Base-by-base conservation (phyloP, 306 rosid species). In the Prunus fruticosa region DNA sequence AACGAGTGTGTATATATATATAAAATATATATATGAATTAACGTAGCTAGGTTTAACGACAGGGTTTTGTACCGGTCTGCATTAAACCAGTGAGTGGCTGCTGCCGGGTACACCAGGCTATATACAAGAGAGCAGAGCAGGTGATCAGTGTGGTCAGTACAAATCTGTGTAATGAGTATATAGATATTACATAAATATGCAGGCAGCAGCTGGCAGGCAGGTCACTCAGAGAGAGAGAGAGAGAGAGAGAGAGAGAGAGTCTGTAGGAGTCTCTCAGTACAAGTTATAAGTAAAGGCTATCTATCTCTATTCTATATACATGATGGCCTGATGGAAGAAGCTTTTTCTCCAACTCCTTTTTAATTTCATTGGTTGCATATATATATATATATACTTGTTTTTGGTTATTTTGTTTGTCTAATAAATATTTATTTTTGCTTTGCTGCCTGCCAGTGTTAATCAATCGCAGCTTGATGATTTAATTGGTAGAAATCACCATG, bases 181-280 rank as follows among this genome's bases (percentile, higher is more conserved):
- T 38, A 38, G 19, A 8, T 54, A 54, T 6, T 50, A 49, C 46
- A 69, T 10, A 86, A 70, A 82, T 82, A 78, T 57, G 82, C 72
- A 83, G 86, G 85, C 75, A 84, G 85, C 57, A 49, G 70, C 62
- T 32, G 72, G 6, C 79, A 79, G 74, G 85, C 22, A 78, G 80
- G 84, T 43, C 64, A 84, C 77, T 81, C 12, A 2, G 13, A 46
- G 41, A 34, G 41, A 34, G 41, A 34, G 38, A 32, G 89, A 73
- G 62, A 73, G 79, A 46, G 14, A 46, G 41, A 34, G 41, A 34
- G 41, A 34, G 41, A 34, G 89, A 74, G 63, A 73, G 79, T 58
- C 68, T 76, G 73, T 56, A 72, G 63, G 73, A 38, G 27, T 75
- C 30, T 14, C 45, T 49, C 83, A 86, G 84, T 82, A 45, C 57